A percentile compares a stretch with the other conserved stretches of the same genome.
Conservation (phyloP, 2,329 filamentous ascomycete species). For the Verticillium nubilum region DNA sequence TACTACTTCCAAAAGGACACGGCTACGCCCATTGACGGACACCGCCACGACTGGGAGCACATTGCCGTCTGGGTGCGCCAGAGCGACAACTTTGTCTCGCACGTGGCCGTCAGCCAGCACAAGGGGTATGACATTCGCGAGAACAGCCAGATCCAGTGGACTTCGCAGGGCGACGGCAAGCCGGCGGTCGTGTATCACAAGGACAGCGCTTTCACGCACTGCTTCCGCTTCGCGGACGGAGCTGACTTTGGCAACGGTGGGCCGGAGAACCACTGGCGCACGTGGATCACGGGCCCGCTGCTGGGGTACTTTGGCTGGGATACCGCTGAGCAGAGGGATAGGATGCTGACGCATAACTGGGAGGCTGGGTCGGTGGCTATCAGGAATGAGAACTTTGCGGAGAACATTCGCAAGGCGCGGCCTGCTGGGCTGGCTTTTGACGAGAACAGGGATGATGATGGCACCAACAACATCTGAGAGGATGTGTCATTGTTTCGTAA, state of each 20-base stretch:
- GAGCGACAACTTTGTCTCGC: background rate
- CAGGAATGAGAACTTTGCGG: background rate
- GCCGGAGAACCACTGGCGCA: background rate
- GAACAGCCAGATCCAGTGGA: background rate
- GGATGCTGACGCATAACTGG: background rate
- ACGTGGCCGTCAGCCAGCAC: background rate
- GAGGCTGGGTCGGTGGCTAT: background rate
- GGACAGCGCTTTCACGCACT: background rate
- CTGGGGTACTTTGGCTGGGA: background rate
- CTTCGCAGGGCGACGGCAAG: background rate
- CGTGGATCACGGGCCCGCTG: background rate
- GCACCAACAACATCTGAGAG: background rate
- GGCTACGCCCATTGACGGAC: constrained; percentile 13
- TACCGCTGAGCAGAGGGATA: background rate
- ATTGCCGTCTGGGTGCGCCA: constrained; percentile 11
- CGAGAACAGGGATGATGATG: background rate
- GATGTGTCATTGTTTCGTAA: background rate
- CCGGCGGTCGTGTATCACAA: background rate
- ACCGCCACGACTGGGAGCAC: constrained; percentile 35
- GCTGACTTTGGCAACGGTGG: background rate
- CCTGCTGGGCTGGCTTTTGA: background rate
- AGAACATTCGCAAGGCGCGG: background rate
- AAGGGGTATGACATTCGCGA: background rate
- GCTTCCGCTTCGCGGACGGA: background rate
- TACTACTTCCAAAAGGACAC: constrained; percentile 22